Conservation (phyloP, 2,329 filamentous ascomycete species). For the Aspergillus sp. region DNA sequence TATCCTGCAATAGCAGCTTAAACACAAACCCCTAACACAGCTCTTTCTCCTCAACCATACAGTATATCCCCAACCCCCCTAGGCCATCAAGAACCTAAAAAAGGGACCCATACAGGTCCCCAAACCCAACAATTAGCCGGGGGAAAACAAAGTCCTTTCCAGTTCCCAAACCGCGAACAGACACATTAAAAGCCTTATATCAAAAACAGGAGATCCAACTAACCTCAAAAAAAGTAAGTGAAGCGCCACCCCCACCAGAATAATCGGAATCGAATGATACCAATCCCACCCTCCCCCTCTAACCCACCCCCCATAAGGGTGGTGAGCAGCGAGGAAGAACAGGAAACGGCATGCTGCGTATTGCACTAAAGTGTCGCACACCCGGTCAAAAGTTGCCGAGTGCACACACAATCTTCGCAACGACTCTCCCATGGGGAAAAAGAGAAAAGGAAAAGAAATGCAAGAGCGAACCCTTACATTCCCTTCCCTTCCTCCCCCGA, state of each 20-base stretch:
- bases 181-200: too few relatives aligned
- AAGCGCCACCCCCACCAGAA: slow-evolving; percentile 80
- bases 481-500: slow-evolving; percentile 56
- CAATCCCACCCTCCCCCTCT: slow-evolving; percentile 33
- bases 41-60: not conserved
- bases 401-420: slow-evolving; percentile 87
- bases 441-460: slow-evolving; percentile 35
- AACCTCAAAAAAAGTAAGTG: slow-evolving; percentile 53
- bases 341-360: slow-evolving; percentile 73
- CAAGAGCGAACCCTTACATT: slow-evolving; percentile 12
- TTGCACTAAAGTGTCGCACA: slow-evolving; percentile 83
- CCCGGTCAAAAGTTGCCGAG: slow-evolving; percentile 11
- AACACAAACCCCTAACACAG: not conserved
- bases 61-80: not conserved
- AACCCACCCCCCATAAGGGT: not conserved
- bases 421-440: slow-evolving; percentile 81
- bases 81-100: not conserved
- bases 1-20: not conserved
- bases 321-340: slow-evolving; percentile 31
- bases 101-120: slow-evolving; percentile 19
- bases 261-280: slow-evolving; percentile 92
- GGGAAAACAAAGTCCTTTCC: slow-evolving; percentile 17
- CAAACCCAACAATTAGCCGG: slow-evolving; percentile 39
- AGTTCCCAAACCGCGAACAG: slow-evolving; percentile 24
- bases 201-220: slow-evolving; percentile 39